Percentiles rank a stretch among this genome's conserved stretches.
These are phyloP conservation scores for Tagetes erecta DNA, from an alignment of 129 eudicot genomes.

Conservation along the genomic window DNA sequence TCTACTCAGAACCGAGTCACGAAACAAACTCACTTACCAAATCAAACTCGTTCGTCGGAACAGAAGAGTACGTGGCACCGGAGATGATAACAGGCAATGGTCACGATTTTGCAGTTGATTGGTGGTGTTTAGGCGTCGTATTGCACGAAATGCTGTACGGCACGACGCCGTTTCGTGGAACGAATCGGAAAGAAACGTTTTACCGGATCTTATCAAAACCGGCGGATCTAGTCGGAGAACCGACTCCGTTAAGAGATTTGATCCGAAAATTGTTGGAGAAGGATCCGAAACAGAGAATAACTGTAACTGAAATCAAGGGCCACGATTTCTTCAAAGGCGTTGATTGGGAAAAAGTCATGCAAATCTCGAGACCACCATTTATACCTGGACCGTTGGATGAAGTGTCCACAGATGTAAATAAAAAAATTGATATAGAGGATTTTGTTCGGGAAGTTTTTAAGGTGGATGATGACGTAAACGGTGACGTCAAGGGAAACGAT, in stretches of 20 bases:
- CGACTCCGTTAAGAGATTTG: constrained; percentile 76
- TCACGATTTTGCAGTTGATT: constrained; percentile 84
- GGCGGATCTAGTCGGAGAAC: constrained; percentile 70
- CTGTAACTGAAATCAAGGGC: constrained; percentile 63
- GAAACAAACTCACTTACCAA: constrained; percentile 46
- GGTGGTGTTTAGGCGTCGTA: constrained; percentile 88
- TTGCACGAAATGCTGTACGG: constrained; percentile 86
- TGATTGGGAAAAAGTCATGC: constrained; percentile 64
- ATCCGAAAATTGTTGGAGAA: constrained; percentile 75
- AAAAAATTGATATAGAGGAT: constrained; percentile 61
- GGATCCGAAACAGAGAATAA: constrained; percentile 69
- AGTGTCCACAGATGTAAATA: constrained; percentile 40
- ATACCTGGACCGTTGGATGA: constrained; percentile 57
- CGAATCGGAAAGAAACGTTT: constrained; percentile 76
- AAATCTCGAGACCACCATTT: constrained; percentile 74
- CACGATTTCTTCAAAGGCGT: constrained; percentile 72
- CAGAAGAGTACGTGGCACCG: constrained; percentile 95
- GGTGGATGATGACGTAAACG: constrained; percentile 28
- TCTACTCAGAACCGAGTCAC: constrained; percentile 23
- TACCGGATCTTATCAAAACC: constrained; percentile 57
- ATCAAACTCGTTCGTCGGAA: constrained; percentile 94
- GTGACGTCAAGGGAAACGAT: constrained; percentile 20
- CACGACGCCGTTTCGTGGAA: constrained; percentile 76
- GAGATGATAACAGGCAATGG: constrained; percentile 82
- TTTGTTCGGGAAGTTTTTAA: constrained; percentile 64